Base-by-base conservation (phyloP, 306 rosid genomes). In the Pterocarpus macrocarpus region DNA sequence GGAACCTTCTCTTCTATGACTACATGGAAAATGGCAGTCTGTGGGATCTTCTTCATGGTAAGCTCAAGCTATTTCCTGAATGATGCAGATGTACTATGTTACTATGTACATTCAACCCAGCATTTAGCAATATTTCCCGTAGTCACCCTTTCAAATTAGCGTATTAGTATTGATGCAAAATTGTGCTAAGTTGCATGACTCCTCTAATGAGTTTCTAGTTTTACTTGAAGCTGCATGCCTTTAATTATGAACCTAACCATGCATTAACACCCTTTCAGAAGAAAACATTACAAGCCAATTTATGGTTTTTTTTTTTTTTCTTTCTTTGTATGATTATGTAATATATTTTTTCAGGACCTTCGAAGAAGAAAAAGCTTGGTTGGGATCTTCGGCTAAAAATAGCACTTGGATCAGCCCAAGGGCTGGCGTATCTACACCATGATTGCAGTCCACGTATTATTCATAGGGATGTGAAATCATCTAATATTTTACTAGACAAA, bases 21-120 rank as follows among this genome's bases (percentile, higher is more conserved):
- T 93, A 88, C 86, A 95, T 95, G 98, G 98, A 91, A 78, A 91
- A 91, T 64, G 99, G 98, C 70, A 93, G 98, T 88, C 93, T 95
- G 7, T 95, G 98, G 97, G 99, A 95, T 81, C 86, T 91, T 78
- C 98, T 95, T 81, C 98, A 95, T 66, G 96, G 99, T 95, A 82
- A 79, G 85, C 74, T 57, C 71, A 35, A 56, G 73, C 38, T 33
- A 55, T 71, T 34, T 38, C 45, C 50, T 55, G 35, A 70, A 38
- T 53, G 50, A 14, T 57, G 70, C 17, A 22, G 30, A 64, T 41
- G 49, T 32, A 11, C 2, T 28, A 30, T 34, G 17, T 0, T 56
- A 16, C 33, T 36, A 39, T 12, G 39, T 53, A 55, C 22, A 52
- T 64, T 3, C 39, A 43, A 39, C 8, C 41, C 39, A 53, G 15